Evolutionary conservation across 768 basidiomycete genomes (phyloP).

Genomic region (Pholiota conissans): DNA sequence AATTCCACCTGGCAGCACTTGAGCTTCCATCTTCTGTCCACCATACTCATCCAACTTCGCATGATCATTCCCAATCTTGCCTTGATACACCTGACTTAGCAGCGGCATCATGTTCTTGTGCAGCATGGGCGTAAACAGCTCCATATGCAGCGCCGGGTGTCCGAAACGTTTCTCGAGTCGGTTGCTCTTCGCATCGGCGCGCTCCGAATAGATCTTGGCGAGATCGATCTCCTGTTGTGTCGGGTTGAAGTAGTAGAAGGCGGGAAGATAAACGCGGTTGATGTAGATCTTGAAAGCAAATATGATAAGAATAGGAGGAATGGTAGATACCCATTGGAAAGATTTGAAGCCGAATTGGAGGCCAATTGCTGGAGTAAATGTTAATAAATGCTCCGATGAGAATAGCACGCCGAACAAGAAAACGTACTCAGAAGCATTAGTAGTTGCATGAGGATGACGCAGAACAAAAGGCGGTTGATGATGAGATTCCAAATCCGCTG

Average conservation of each 20-base stretch:
- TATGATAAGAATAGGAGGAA: conserved; percentile 85
- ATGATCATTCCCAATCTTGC: conserved; percentile 63
- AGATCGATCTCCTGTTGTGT: conserved; percentile 71
- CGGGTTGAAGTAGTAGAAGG: conserved; percentile 86
- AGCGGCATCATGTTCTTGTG: conserved; percentile 85
- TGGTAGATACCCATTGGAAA: conserved; percentile 78
- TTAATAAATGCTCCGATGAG: background rate
- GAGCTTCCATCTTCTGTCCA: conserved; percentile 73
- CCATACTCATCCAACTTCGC: conserved; percentile 78
- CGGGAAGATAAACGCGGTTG: conserved; percentile 59
- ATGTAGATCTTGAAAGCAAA: conserved; percentile 85
- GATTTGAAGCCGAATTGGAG: conserved; percentile 74
- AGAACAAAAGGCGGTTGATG: conserved; percentile 82
- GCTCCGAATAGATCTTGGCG: conserved; percentile 77
- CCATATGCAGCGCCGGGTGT: conserved; percentile 86
- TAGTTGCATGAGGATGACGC: conserved; percentile 83
- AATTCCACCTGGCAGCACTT: conserved; percentile 74
- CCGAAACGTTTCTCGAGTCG: conserved; percentile 91
- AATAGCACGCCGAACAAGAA: background rate
- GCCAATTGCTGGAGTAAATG: conserved; percentile 65
- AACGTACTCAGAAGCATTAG: conserved; percentile 86
- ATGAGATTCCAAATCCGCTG: conserved; percentile 95
- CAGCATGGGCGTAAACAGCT: conserved; percentile 87
- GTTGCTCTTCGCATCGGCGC: conserved; percentile 68
- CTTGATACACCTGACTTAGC: conserved; percentile 72